Evolutionary conservation across 1,139 yeast genomes (phyloP).

Genomic region (Suhomyces bolitotheri): DNA sequence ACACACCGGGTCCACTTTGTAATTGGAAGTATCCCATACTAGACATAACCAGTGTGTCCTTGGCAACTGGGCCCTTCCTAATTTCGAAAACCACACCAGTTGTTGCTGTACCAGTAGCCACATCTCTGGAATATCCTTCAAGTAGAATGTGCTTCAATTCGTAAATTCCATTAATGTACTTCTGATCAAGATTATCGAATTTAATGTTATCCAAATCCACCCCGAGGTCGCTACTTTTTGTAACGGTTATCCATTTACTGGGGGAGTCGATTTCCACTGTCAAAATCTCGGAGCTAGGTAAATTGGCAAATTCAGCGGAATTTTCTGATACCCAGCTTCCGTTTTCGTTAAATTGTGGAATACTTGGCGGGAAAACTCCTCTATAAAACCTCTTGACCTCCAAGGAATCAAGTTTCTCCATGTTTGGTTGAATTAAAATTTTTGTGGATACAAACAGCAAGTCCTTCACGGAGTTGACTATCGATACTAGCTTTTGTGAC

Average conservation of each 20-base stretch:
- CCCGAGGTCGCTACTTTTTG: slow-evolving; percentile 37
- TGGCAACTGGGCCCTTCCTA: slow-evolving; percentile 13
- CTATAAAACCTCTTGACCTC: slow-evolving; percentile 58
- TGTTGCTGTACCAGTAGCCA: slow-evolving; percentile 39
- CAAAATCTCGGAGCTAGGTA: slow-evolving; percentile 53
- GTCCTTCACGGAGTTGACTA: slow-evolving; percentile 47
- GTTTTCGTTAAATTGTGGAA: slow-evolving; percentile 39
- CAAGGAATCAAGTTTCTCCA: slow-evolving; percentile 29
- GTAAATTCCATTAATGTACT: slow-evolving; percentile 19
- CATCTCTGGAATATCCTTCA: slow-evolving; percentile 70
- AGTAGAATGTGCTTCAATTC: slow-evolving; percentile 52
- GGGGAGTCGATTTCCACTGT: slow-evolving; percentile 66
- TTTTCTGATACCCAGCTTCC: slow-evolving; percentile 30
- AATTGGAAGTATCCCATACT: slow-evolving; percentile 77
- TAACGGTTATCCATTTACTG: slow-evolving; percentile 60
- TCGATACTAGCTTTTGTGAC: slow-evolving; percentile 61
- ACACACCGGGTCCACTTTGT: slow-evolving; percentile 66
- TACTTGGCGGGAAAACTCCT: slow-evolving; percentile 39
- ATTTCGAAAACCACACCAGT: slow-evolving; percentile 54
- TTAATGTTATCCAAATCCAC: slow-evolving; percentile 65
- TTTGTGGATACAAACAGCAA: slow-evolving; percentile 50
- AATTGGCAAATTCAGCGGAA: slow-evolving; percentile 20
- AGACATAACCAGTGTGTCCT: slow-evolving; percentile 71
- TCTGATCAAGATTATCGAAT: slow-evolving; percentile 30
- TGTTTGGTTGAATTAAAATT: slow-evolving; percentile 60